Base-by-base conservation (phyloP, 768 basidiomycete species). In the Pleurotus sapidus region DNA sequence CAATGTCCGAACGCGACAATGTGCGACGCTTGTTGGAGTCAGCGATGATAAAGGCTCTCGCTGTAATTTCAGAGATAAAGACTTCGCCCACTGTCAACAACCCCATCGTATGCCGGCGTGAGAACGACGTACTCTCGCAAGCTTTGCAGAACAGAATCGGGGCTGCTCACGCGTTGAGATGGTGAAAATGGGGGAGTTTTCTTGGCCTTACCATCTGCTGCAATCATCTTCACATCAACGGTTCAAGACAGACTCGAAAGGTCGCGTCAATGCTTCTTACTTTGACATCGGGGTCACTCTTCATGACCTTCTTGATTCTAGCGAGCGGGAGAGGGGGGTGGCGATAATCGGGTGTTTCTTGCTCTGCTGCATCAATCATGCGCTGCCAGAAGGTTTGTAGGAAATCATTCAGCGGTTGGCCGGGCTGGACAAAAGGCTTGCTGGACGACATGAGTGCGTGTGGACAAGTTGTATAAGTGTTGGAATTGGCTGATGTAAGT, bases 291-390 rank as follows among this genome's bases (percentile, higher is more conserved):
- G 93, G 92, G 74, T 95, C 94, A 70, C 90, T 95, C 80, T 98
- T 98, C 93, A 98, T 97, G 57, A 98, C 96, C 71, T 98, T 98
- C 80, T 98, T 98, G 66, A 98, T 97, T 68, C 97, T 78, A 14
- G 97, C 97, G 27, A 99, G 77, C 3, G 96, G 96, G 9, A 98
- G 77, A 5, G 91, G 87, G 1, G 91, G 92, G 66, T 95, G 92
- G 54, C 89, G 77, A 63, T 91, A 92, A 72, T 95, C 94, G 23
- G 90, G 90, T 0, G 86, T 90, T 66, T 95, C 94, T 64, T 87
- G 84, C 69, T 97, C 95, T 0, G 93, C 92, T 5, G 84, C 78
- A 68, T 92, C 87, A 58, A 95, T 83, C 68, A 95, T 93, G 43
- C 91, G 74, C 65, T 92, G 90, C 95, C 95, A 97, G 72, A 97